phyloP scores from a whole-genome alignment of 768 basidiomycete genomes.

The Mycena chlorophos region DNA sequence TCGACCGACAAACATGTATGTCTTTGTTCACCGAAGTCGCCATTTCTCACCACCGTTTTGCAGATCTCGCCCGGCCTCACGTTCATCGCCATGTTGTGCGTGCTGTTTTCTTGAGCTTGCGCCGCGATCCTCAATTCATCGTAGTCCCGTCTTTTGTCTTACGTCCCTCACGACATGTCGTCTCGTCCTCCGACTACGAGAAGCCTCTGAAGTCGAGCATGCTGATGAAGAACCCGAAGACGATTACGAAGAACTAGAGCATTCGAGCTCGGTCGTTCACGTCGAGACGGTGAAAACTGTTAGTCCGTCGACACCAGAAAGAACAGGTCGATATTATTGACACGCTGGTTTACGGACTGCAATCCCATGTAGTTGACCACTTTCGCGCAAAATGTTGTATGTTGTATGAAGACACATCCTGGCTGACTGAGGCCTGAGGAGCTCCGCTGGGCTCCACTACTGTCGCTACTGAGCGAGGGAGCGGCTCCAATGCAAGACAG shows the following conservation, averaged over 20 bases:
- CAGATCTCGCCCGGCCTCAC: constrained; percentile 1
- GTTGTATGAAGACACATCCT: too few relatives aligned
- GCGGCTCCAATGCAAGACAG: too few relatives aligned
- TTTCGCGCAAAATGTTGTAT: too few relatives aligned
- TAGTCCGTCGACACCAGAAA: constrained; percentile 18
- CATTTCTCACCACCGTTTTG: background rate
- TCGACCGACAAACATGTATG: background rate
- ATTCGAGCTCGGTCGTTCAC: constrained; percentile 9
- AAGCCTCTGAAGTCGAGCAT: constrained; percentile 3
- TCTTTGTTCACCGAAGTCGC: background rate
- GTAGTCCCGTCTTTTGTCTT: constrained; percentile 18
- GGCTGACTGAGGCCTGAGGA: too few relatives aligned
- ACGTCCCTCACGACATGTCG: constrained; percentile 19
- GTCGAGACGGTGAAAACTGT: constrained; percentile 16
- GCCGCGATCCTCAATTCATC: background rate
- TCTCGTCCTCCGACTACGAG: constrained; percentile 16
- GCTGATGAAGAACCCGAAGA: background rate
- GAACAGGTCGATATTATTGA: constrained; percentile 1
- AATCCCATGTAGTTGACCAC: background rate
- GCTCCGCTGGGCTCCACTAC: too few relatives aligned
- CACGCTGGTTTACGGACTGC: background rate
- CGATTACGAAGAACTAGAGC: constrained; percentile 15
- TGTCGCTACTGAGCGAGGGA: too few relatives aligned
- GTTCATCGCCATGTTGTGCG: constrained; percentile 23
- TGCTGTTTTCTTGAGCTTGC: background rate